Conservation (phyloP, 2,329 filamentous ascomycete species). For the Whalleya microplaca region DNA sequence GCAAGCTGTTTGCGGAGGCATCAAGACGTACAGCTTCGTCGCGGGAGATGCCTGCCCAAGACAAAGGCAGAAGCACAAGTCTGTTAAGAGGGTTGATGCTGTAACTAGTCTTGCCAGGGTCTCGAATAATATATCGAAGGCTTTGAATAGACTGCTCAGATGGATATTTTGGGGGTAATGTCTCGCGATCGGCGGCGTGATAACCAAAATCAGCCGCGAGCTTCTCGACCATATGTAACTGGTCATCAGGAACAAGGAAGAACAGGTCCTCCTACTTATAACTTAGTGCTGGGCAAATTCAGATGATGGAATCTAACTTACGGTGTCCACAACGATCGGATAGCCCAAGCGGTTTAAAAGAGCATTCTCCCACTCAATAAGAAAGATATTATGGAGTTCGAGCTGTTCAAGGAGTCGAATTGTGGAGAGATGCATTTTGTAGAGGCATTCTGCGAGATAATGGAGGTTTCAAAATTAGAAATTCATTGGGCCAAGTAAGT, state of each 20-base stretch:
- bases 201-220: slow-evolving; percentile 4
- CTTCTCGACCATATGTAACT: not conserved
- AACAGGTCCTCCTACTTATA: slow-evolving; percentile 1
- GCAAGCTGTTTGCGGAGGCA: not conserved
- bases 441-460: too few species aligned
- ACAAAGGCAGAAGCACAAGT: slow-evolving; percentile 6
- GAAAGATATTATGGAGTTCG: slow-evolving; percentile 3
- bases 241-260: slow-evolving; percentile 9
- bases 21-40: not conserved
- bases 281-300: not conserved
- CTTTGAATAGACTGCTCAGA: not conserved
- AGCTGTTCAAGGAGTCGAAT: slow-evolving; percentile 6
- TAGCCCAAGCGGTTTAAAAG: slow-evolving; percentile 6
- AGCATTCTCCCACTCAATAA: slow-evolving; percentile 9
- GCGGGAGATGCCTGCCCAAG: slow-evolving; percentile 2
- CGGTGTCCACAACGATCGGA: not conserved
- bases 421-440: not conserved
- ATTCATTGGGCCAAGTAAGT: too few species aligned
- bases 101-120: not conserved
- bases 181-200: slow-evolving; percentile 1
- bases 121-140: slow-evolving; percentile 3
- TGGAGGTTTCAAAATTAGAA: too few species aligned
- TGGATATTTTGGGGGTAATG: slow-evolving; percentile 5
- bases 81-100: not conserved
- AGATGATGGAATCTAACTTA: slow-evolving; percentile 3